A percentile compares a stretch with the other conserved stretches of the same genome.
Conservation (phyloP, 2,329 filamentous ascomycete genomes). For the Penicillium sp. region DNA sequence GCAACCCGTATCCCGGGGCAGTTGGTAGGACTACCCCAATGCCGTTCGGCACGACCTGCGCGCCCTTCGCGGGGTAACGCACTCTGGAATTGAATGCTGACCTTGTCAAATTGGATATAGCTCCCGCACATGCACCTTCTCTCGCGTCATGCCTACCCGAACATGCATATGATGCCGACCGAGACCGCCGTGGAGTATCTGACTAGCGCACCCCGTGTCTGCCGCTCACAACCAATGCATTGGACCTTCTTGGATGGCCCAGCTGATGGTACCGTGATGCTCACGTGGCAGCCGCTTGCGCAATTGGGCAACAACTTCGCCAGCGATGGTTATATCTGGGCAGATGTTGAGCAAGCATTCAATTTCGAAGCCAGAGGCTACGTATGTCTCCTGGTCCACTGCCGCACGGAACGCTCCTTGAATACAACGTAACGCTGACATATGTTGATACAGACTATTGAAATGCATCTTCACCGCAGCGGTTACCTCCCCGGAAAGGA, state of each 20-base stretch:
- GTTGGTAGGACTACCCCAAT: constrained; percentile 38
- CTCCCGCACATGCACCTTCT: constrained; percentile 87
- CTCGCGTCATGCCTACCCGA: constrained; percentile 77
- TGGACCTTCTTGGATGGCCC: constrained; percentile 90
- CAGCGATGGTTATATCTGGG: constrained; percentile 91
- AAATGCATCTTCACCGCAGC: constrained; percentile 78
- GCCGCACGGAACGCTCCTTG: not conserved
- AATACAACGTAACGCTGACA: not conserved
- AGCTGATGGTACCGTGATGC: constrained; percentile 73
- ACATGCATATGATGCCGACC: constrained; percentile 67
- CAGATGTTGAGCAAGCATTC: constrained; percentile 73
- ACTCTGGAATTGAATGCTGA: constrained; percentile 9
- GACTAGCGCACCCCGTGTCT: constrained; percentile 76
- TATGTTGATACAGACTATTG: constrained; percentile 65
- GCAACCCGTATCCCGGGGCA: constrained; percentile 46
- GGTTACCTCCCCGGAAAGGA: constrained; percentile 76
- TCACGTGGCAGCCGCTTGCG: constrained; percentile 83
- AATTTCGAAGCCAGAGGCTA: constrained; percentile 71
- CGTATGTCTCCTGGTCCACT: constrained; percentile 45
- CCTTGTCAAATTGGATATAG: constrained; percentile 44
- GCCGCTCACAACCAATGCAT: constrained; percentile 80
- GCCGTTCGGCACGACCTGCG: constrained; percentile 5
- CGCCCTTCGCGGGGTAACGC: not conserved
- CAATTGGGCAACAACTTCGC: constrained; percentile 72
- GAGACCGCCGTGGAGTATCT: constrained; percentile 81